Evolutionary conservation across 1,139 yeast genomes (phyloP), one percentile per base, ranked within the genome.

Genomic region (Zygosaccharomyces pseudobailii): DNA sequence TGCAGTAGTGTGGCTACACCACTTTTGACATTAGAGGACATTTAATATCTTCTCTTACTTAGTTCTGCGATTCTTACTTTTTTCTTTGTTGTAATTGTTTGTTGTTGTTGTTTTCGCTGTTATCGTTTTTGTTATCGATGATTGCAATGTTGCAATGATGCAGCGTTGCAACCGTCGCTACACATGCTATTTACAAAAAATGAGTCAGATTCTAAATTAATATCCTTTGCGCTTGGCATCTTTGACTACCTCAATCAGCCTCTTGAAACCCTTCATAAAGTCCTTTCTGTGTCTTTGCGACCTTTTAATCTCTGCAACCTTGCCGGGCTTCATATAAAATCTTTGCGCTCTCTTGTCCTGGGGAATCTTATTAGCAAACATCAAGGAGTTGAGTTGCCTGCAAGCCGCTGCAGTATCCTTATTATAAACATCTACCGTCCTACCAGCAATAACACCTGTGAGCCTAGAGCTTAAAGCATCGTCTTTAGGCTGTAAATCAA

Each of bases 1-100:
- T 85, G 87, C 49, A 82, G 68, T 43, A 86, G 72, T 53, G 84
- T 80, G 35, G 84, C 56, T 3, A 67, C 80, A 44, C 71, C 72
- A 4, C 71, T 66, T 34, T 51, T 55, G 36, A 56, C 56, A 10
- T 55, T 49, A 4, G 68, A 59, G 19, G 59, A 51, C 62, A 56
- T 56, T 17, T 36, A 6, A 22, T 27, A 19, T 32, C 25, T 27
- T 19, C 17, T 27, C 20, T 40, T 19, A 22, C 30, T 8, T 7
- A 17, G 35, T 28, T 40, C 33, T n/a, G 6, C 40, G n/a, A 5
- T 25, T 35, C 23, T n/a, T n/a, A 22, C 23, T 35, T 35, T 35
- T n/a, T n/a, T 35, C 23, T 35, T 38, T 8, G 9, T 24, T 24
- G 6, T 24, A 24, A 24, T 38, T 28, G 17, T 13, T 38, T 5